A percentile compares a stretch with the other conserved stretches of the same genome.
Evolutionary conservation across 169 alveolate species (phyloP).

Genomic region (Cyclospora cayetanensis): DNA sequence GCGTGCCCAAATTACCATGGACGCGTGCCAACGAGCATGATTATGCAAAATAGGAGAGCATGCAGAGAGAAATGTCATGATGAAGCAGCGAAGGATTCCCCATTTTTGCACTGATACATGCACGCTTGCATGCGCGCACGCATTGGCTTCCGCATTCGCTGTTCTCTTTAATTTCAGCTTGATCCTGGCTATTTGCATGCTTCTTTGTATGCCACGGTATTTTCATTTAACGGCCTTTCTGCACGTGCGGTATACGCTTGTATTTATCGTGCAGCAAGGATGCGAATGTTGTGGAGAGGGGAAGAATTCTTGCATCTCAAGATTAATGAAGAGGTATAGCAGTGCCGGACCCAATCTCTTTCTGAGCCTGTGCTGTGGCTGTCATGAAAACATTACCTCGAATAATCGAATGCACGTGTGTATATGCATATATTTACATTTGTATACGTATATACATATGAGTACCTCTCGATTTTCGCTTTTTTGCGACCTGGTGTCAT

Average conservation of each 20-base stretch:
- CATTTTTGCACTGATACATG: too few relatives aligned
- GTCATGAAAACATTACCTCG: too few relatives aligned
- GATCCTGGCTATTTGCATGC: background rate
- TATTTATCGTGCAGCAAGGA: background rate
- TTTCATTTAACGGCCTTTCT: background rate
- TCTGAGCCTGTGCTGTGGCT: background rate
- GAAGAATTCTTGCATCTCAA: background rate
- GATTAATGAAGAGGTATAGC: slow-evolving; percentile 10
- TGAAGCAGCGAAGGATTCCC: too few relatives aligned
- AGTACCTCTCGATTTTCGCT: too few relatives aligned
- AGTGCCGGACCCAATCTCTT: background rate
- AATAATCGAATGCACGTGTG: too few relatives aligned
- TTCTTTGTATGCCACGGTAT: background rate
- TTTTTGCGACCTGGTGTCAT: too few relatives aligned
- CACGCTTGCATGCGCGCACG: background rate
- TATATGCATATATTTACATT: too few relatives aligned
- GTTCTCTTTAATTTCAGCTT: background rate
- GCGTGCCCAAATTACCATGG: too few relatives aligned
- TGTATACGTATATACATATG: too few relatives aligned
- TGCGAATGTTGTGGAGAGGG: background rate
- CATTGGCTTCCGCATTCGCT: background rate
- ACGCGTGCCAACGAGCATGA: too few relatives aligned
- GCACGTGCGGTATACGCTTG: background rate
- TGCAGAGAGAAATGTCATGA: too few relatives aligned
- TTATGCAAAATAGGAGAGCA: too few relatives aligned